phyloP scores from a whole-genome alignment of 179 eudicot genomes.

The Heliamphora ciliata region DNA sequence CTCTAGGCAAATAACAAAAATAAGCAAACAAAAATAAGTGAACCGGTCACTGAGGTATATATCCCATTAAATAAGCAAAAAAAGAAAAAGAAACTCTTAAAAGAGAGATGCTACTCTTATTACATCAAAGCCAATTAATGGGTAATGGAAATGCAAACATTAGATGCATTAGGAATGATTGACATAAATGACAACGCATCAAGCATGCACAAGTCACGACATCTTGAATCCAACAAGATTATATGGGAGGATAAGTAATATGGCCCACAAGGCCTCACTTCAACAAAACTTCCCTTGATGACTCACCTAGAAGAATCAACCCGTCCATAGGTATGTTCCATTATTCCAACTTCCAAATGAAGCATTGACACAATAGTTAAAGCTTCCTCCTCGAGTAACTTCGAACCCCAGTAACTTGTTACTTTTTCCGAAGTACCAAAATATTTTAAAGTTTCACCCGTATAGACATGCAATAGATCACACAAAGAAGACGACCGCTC shows the following conservation, averaged over 20 bases:
- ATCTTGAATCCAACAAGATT: not conserved
- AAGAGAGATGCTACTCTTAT: conserved; percentile 1
- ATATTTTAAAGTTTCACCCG: conserved; percentile 41
- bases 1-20: not conserved
- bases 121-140: not conserved
- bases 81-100: no score
- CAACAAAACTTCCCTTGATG: not conserved
- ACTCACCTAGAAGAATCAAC: conserved; percentile 63
- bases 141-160: not conserved
- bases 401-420: conserved; percentile 51
- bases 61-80: no score
- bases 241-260: not conserved
- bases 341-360: conserved; percentile 65
- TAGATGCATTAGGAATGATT: not conserved
- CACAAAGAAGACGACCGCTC: conserved; percentile 65
- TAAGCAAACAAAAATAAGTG: no score
- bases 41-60: no score
- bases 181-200: not conserved
- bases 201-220: not conserved
- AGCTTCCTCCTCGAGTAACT: conserved; percentile 48
- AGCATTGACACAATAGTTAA: conserved; percentile 52
- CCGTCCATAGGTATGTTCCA: conserved; percentile 64
- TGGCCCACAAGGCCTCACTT: not conserved
- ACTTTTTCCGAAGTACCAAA: conserved; percentile 53
- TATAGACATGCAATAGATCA: conserved; percentile 64